Evolutionary conservation across 306 rosid species (phyloP).

Genomic region (Hippophae rhamnoides): DNA sequence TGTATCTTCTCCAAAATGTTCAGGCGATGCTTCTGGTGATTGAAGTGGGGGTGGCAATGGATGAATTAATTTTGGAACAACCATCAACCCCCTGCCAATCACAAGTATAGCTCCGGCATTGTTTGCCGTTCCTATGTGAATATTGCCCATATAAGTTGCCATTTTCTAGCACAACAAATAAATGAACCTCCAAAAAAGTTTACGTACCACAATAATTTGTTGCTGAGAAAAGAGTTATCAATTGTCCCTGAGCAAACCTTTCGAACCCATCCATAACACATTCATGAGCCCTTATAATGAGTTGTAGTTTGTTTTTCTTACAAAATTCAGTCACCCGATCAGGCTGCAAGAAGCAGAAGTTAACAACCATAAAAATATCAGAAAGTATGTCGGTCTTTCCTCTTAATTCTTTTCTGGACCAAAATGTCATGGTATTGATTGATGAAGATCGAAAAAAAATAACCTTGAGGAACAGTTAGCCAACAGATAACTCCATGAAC

Average conservation of each 20-base stretch:
- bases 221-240: constrained; percentile 96
- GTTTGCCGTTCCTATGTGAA: constrained; percentile 78
- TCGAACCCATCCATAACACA: constrained; percentile 99
- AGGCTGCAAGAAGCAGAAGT: constrained; percentile 57
- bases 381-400: no score
- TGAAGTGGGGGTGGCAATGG: constrained; percentile 96
- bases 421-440: no score
- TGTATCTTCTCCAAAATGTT: constrained; percentile 68
- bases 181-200: background rate
- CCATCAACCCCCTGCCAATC: constrained; percentile 95
- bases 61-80: constrained; percentile 94
- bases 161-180: constrained; percentile 8
- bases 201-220: constrained; percentile 93
- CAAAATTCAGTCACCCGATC: constrained; percentile 95
- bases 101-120: constrained; percentile 98
- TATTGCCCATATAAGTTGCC: constrained; percentile 20
- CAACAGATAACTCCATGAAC: no score
- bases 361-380: no score
- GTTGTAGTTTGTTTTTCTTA: constrained; percentile 91
- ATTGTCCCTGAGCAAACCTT: constrained; percentile 97
- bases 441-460: no score
- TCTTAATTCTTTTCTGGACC: no score
- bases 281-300: constrained; percentile 95
- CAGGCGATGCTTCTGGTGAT: constrained; percentile 96
- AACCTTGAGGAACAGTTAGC: no score